A percentile compares a stretch with the other conserved stretches of the same genome.
Conservation (phyloP, 768 basidiomycete genomes). For the Boletus rufocinnamomeus region DNA sequence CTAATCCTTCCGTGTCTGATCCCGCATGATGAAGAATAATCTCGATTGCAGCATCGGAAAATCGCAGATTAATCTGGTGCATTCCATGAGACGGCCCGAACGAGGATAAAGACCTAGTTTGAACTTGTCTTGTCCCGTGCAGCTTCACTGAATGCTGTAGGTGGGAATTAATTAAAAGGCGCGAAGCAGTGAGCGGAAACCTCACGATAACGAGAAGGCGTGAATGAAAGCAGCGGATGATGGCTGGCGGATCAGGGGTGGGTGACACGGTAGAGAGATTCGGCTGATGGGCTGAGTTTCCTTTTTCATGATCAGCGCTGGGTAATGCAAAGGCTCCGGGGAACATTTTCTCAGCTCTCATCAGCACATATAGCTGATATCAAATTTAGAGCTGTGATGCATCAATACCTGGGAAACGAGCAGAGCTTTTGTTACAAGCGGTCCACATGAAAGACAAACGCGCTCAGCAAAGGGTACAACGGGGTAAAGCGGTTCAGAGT, state of each 20-base stretch:
- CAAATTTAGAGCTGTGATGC: conserved; percentile 10
- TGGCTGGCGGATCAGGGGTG: conserved; percentile 32
- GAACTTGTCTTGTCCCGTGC: conserved; percentile 12
- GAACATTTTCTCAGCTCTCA: conserved; percentile 9
- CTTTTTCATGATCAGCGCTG: conserved; percentile 33
- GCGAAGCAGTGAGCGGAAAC: conserved; percentile 27
- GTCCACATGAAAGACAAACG: conserved; percentile 12
- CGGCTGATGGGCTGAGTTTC: conserved; percentile 14
- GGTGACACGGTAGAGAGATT: conserved; percentile 21
- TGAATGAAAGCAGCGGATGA: conserved; percentile 29
- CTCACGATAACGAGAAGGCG: conserved; percentile 34
- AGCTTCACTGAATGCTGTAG: conserved; percentile 16
- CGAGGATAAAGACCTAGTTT: conserved; percentile 16
- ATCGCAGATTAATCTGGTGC: conserved; percentile 16
- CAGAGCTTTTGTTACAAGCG: conserved; percentile 5
- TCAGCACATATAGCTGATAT: conserved; percentile 7
- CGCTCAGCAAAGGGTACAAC: conserved; percentile 20
- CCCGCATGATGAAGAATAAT: conserved; percentile 12
- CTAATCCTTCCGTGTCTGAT: conserved; percentile 9
- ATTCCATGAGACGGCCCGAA: conserved; percentile 14
- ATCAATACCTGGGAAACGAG: conserved; percentile 5
- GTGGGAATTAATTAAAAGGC: conserved; percentile 32
- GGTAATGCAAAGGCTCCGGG: conserved; percentile 12
- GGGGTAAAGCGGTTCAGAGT: conserved; percentile 18
- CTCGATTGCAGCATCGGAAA: conserved; percentile 17